A percentile compares a stretch with the other conserved stretches of the same genome.
Conservation (phyloP, 371 early-diverging fungal genomes). For the Zychaea mexicana region DNA sequence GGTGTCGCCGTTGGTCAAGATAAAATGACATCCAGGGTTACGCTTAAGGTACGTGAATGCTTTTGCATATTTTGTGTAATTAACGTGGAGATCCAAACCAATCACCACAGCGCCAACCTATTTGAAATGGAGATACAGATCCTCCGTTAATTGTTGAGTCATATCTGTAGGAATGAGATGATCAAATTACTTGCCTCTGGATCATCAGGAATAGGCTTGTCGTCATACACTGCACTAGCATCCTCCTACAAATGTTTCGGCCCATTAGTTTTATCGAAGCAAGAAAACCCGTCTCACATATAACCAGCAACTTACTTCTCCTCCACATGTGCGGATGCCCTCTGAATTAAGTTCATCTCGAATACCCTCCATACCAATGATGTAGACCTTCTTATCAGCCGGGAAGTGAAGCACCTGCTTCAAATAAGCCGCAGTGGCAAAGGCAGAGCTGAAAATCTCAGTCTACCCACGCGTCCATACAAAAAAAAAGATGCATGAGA, state of each 20-base stretch:
- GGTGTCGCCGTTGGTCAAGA: constrained; percentile 93
- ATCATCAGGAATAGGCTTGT: constrained; percentile 44
- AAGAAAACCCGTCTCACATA: no score
- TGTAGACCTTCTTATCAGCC: constrained; percentile 84
- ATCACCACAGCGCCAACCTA: constrained; percentile 85
- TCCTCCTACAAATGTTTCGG: constrained; percentile 45
- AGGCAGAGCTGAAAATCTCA: constrained; percentile 94
- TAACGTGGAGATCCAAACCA: constrained; percentile 88
- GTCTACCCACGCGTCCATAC: constrained; percentile 45
- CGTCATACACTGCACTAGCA: constrained; percentile 26
- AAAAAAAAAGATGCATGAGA: no score
- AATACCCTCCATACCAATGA: constrained; percentile 91
- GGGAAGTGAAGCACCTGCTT: constrained; percentile 80
- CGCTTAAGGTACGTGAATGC: constrained; percentile 82
- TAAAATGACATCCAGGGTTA: constrained; percentile 77
- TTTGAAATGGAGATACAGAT: background rate
- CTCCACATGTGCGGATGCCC: constrained; percentile 68
- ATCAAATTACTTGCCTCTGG: constrained; percentile 31
- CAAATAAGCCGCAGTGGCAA: constrained; percentile 93
- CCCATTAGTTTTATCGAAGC: background rate
- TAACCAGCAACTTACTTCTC: constrained; percentile 43
- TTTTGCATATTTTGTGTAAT: constrained; percentile 88
- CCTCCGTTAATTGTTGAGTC: background rate
- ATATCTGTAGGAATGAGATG: background rate
- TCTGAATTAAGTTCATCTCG: constrained; percentile 79